phyloP scores from a whole-genome alignment of 2,329 filamentous ascomycete genomes.

The Clonostachys rhizophaga region DNA sequence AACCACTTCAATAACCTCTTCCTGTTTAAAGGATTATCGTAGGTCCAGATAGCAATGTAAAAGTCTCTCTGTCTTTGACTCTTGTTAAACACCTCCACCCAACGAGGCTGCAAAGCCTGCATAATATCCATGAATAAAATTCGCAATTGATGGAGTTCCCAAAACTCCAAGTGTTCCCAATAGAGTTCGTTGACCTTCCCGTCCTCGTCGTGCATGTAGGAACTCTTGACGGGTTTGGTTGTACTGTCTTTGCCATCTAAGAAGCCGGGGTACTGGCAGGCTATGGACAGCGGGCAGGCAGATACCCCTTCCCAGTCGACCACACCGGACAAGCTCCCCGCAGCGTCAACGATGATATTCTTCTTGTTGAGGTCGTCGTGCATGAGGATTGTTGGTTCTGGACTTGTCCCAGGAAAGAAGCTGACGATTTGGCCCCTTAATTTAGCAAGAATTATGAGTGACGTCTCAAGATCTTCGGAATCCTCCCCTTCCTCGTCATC shows the following conservation, averaged over 20 bases:
- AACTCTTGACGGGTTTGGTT: neutral
- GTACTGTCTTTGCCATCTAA: neutral
- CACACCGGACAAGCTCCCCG: conserved; percentile 25
- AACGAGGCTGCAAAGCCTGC: neutral
- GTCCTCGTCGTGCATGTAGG: neutral
- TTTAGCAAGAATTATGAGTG: conserved; percentile 3
- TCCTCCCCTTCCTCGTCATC: conserved; percentile 18
- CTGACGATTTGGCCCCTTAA: conserved; percentile 20
- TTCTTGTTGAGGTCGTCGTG: conserved; percentile 26
- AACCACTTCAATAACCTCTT: neutral
- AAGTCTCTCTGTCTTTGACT: neutral
- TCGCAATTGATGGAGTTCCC: neutral
- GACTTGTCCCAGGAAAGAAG: conserved; percentile 17
- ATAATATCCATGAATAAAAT: neutral
- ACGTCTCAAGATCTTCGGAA: conserved; percentile 10
- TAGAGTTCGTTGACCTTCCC: neutral
- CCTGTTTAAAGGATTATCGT: neutral
- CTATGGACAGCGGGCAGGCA: neutral
- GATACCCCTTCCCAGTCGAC: conserved; percentile 38
- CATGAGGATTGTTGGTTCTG: conserved; percentile 23
- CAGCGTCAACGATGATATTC: conserved; percentile 33
- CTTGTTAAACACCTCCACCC: neutral
- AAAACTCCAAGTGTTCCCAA: neutral
- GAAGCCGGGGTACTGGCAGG: neutral
- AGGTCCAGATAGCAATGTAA: neutral